These are phyloP conservation scores for Colletotrichum trifolii DNA, from an alignment of 2,329 filamentous ascomycete genomes.

Conservation along the genomic window DNA sequence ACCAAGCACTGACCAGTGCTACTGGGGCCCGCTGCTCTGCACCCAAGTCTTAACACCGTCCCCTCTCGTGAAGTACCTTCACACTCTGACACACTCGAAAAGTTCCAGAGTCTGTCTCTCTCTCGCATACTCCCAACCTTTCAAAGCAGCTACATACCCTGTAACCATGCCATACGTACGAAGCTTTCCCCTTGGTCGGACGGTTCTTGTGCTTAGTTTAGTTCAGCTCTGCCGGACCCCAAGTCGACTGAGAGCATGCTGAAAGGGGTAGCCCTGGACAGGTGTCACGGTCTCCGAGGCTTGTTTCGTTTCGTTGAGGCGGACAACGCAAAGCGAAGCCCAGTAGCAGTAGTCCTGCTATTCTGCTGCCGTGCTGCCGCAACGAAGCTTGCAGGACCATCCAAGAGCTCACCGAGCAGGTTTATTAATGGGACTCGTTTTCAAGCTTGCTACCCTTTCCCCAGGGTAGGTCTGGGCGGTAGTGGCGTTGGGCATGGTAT, in stretches of 20 bases:
- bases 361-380: slow-evolving; percentile 21
- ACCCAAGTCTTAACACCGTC: slow-evolving; percentile 9
- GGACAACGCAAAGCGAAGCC: slow-evolving; percentile 34
- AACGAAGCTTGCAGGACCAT: slow-evolving; percentile 32
- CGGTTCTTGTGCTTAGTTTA: slow-evolving; percentile 26
- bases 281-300: slow-evolving; percentile 36
- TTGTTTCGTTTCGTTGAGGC: slow-evolving; percentile 37
- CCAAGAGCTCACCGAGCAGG: slow-evolving; percentile 16
- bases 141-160: background rate
- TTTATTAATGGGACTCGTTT: slow-evolving; percentile 25
- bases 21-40: slow-evolving; percentile 9
- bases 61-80: background rate
- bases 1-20: slow-evolving; percentile 30
- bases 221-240: slow-evolving; percentile 19
- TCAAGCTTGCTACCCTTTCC: slow-evolving; percentile 5
- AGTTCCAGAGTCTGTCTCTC: too few relatives aligned
- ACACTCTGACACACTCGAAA: too few relatives aligned
- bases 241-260: slow-evolving; percentile 23
- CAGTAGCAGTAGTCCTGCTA: slow-evolving; percentile 24
- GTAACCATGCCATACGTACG: background rate
- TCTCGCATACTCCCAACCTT: background rate
- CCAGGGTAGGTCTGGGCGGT: slow-evolving; percentile 26
- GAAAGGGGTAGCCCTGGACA: slow-evolving; percentile 31
- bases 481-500: slow-evolving; percentile 33
- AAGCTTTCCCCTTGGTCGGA: slow-evolving; percentile 22